phyloP scores from a whole-genome alignment of 768 basidiomycete genomes.

The Royoungia palumana region DNA sequence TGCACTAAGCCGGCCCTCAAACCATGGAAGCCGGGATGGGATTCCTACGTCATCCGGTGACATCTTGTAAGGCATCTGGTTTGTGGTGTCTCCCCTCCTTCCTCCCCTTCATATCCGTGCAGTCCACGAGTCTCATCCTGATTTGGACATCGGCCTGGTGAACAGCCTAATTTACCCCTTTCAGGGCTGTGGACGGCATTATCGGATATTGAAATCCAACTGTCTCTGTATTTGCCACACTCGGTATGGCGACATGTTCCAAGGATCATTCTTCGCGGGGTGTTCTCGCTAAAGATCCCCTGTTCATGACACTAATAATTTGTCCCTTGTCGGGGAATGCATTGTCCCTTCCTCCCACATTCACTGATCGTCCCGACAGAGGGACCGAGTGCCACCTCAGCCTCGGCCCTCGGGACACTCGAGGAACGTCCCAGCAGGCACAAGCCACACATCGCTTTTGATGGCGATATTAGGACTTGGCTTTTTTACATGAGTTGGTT shows the following conservation, averaged over 20 bases:
- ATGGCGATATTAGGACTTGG: slow-evolving; percentile 10
- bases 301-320: neutral
- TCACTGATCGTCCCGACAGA: slow-evolving; percentile 1
- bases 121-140: neutral
- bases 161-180: slow-evolving; percentile 1
- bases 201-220: slow-evolving; percentile 3
- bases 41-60: neutral
- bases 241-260: neutral
- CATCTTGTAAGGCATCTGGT: too few relatives aligned
- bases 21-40: neutral
- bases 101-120: slow-evolving; percentile 6
- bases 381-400: slow-evolving; percentile 1
- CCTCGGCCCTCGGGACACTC: slow-evolving; percentile 6
- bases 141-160: slow-evolving; percentile 6
- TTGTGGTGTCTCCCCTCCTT: too few relatives aligned
- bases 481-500: slow-evolving; percentile 7
- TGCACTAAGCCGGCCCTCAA: neutral
- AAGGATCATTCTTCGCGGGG: slow-evolving; percentile 8
- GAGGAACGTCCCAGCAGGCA: slow-evolving; percentile 11
- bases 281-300: slow-evolving; percentile 5
- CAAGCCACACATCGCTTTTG: neutral
- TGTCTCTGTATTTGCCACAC: neutral
- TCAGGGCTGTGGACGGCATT: slow-evolving; percentile 3
- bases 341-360: neutral
- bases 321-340: neutral